These are phyloP conservation scores for Mortierella polycephala DNA, from an alignment of 371 early-diverging fungal genomes.

Conservation along the genomic window DNA sequence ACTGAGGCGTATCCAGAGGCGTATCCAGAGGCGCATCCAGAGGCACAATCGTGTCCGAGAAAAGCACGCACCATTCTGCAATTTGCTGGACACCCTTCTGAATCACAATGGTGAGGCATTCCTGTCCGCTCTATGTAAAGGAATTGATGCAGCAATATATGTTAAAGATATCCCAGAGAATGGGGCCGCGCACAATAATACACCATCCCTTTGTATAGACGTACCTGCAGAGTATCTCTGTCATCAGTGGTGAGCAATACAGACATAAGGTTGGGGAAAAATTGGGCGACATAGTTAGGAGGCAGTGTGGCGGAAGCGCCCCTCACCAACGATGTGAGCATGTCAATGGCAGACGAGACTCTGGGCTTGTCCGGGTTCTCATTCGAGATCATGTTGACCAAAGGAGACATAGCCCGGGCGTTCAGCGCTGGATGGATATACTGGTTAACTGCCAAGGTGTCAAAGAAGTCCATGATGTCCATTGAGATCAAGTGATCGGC, in stretches of 20 bases:
- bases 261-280: constrained; percentile 87
- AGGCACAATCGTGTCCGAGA: neutral
- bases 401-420: constrained; percentile 75
- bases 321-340: constrained; percentile 63
- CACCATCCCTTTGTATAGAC: neutral
- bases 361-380: constrained; percentile 48
- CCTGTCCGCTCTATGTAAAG: constrained; percentile 61
- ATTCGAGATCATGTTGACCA: constrained; percentile 59
- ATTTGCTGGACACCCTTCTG: constrained; percentile 72
- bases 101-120: constrained; percentile 57
- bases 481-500: constrained; percentile 75
- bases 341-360: constrained; percentile 76
- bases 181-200: neutral
- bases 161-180: neutral
- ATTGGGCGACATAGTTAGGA: constrained; percentile 72
- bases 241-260: constrained; percentile 75
- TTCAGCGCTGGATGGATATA: constrained; percentile 71
- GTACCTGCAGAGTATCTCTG: constrained; percentile 67
- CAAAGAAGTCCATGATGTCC: constrained; percentile 82
- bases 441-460: constrained; percentile 77
- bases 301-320: constrained; percentile 81
- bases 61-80: constrained; percentile 60
- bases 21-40: neutral
- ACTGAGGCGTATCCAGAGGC: too few species aligned
- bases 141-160: neutral